phyloP scores from a whole-genome alignment of 1,284 basidiomycete genomes.

The Pseudozyma thailandica region DNA sequence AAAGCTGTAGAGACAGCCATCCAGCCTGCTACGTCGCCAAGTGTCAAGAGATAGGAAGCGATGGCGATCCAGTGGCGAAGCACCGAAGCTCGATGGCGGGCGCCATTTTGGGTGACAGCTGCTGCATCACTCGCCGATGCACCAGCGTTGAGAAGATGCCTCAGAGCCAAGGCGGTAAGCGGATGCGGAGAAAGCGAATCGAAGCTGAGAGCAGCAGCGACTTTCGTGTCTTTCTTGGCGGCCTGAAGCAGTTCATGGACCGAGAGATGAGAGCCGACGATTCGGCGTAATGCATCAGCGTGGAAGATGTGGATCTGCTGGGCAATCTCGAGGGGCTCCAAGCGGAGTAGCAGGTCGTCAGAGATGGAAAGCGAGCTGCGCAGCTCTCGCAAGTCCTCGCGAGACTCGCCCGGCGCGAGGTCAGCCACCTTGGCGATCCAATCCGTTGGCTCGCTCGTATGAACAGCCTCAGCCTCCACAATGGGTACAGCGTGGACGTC shows the following conservation, averaged over 20 bases:
- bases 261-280: constrained; percentile 24
- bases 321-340: constrained; percentile 63
- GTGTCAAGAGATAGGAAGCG: constrained; percentile 50
- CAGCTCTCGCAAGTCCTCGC: constrained; percentile 30
- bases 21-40: constrained; percentile 62
- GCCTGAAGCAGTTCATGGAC: constrained; percentile 28
- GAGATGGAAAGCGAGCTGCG: constrained; percentile 35
- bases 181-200: constrained; percentile 60
- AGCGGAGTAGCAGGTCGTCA: constrained; percentile 42
- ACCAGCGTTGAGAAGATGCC: constrained; percentile 51
- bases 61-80: constrained; percentile 65
- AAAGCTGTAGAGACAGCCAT: constrained; percentile 59
- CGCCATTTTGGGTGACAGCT: constrained; percentile 29
- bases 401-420: constrained; percentile 5
- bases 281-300: constrained; percentile 37
- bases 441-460: constrained; percentile 8
- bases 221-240: constrained; percentile 5
- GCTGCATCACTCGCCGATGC: constrained; percentile 15
- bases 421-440: constrained; percentile 38
- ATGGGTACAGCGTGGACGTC: constrained; percentile 1
- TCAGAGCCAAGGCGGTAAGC: constrained; percentile 56
- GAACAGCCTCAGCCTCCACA: constrained; percentile 3
- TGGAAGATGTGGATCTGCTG: constrained; percentile 65
- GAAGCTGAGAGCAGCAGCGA: constrained; percentile 53
- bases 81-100: constrained; percentile 55